Conservation (phyloP, 2,329 filamentous ascomycete species). For the Ophiosphaerella korrae region DNA sequence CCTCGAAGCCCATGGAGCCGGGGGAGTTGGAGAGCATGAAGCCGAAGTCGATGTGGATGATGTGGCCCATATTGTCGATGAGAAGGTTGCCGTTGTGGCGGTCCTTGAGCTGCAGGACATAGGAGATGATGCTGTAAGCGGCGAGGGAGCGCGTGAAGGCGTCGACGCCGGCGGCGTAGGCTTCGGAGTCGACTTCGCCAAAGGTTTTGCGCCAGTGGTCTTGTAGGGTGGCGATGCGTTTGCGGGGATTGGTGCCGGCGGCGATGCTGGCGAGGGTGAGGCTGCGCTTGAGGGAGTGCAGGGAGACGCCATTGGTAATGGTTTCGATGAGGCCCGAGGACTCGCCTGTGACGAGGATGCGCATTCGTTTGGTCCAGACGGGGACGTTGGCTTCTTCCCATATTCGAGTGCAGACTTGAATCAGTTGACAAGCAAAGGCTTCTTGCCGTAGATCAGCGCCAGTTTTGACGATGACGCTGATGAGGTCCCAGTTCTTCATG, state of each 20-base stretch:
- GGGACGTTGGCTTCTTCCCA: slow-evolving; percentile 75
- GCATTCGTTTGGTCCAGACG: slow-evolving; percentile 90
- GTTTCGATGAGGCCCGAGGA: slow-evolving; percentile 85
- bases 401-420: slow-evolving; percentile 79
- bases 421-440: slow-evolving; percentile 85
- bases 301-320: slow-evolving; percentile 85
- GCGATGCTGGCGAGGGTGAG: slow-evolving; percentile 77
- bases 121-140: slow-evolving; percentile 84
- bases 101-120: slow-evolving; percentile 83
- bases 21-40: slow-evolving; percentile 90
- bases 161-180: slow-evolving; percentile 73
- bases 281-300: slow-evolving; percentile 83
- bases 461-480: slow-evolving; percentile 88
- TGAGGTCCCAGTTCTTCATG: slow-evolving; percentile 88
- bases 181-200: slow-evolving; percentile 69
- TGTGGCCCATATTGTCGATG: slow-evolving; percentile 83
- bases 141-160: slow-evolving; percentile 82
- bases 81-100: slow-evolving; percentile 86
- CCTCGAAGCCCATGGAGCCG: slow-evolving; percentile 82
- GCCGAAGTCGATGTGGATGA: slow-evolving; percentile 87
- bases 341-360: slow-evolving; percentile 83
- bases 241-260: slow-evolving; percentile 72
- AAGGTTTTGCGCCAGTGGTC: slow-evolving; percentile 84
- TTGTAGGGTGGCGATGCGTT: slow-evolving; percentile 77
- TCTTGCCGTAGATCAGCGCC: slow-evolving; percentile 82